Percentiles rank a stretch among this genome's conserved stretches.
phyloP scores from a whole-genome alignment of 495 filamentous ascomycete genomes.

The Trichoderma reesei region DNA sequence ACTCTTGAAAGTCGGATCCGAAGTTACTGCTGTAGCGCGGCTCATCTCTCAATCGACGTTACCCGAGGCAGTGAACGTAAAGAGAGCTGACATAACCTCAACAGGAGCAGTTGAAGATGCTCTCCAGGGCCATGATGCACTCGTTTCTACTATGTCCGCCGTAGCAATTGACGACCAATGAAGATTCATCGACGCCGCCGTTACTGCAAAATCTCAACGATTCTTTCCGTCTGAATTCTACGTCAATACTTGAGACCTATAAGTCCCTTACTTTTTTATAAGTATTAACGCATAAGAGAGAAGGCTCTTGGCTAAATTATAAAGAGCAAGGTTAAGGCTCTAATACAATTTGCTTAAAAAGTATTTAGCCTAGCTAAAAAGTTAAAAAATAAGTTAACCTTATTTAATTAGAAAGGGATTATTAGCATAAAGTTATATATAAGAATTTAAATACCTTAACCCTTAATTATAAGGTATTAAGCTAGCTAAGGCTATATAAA shows the following conservation, averaged over 20 bases:
- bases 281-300: conserved; percentile 18
- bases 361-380: too few species aligned
- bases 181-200: conserved; percentile 46
- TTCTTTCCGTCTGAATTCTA: conserved; percentile 57
- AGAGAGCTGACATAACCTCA: conserved; percentile 44
- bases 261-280: too few species aligned
- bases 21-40: conserved; percentile 47
- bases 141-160: conserved; percentile 38
- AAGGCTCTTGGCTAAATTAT: conserved; percentile 34
- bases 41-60: conserved; percentile 25
- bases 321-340: conserved; percentile 40
- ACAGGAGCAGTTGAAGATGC: conserved; percentile 37
- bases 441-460: too few species aligned
- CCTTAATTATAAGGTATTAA: too few species aligned
- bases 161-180: conserved; percentile 30
- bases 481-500: too few species aligned
- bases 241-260: conserved; percentile 35
- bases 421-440: too few species aligned
- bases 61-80: conserved; percentile 30
- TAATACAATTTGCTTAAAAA: too few species aligned
- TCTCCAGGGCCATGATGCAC: conserved; percentile 42
- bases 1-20: conserved; percentile 42
- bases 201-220: conserved; percentile 42
- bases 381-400: too few species aligned
- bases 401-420: too few species aligned